Base-by-base conservation (phyloP, 106 monocot genomes). In the Dioscorea alata region DNA sequence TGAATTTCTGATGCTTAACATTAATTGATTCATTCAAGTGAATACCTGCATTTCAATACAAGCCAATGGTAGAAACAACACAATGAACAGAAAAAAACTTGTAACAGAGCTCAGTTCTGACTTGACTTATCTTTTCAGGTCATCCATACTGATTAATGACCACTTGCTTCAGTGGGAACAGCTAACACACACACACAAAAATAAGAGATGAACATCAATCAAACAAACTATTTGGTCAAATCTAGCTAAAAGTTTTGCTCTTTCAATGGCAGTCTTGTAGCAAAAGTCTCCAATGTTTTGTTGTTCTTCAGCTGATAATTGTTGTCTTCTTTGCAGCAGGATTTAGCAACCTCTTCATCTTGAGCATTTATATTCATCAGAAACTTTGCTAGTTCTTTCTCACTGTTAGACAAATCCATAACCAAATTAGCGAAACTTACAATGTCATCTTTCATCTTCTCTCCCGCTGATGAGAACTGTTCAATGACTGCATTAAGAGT, bases 201-300 rank as follows among this genome's bases (percentile, higher is more conserved):
- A 3, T 28, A 28, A 28, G 28, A 28, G 28, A 3, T 3, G 42
- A 42, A 42, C 42, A 42, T 42, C 42, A 42, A 42, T 42, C 42
- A 42, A 42, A 42, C 42, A 42, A 28, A 6, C 42, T 3, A 42
- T 42, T 6, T 42, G 42, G 42, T 42, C 6, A 4, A 6, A 31
- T 32, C 6, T 1, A 19, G 50, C 62, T 77, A 71, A 50, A 67
- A 73, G 72, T 89, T 93, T 8, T 63, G 61, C 61, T 89, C 89
- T 72, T 86, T 86, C 66, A 93, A 60, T 1, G 93, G 88, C 10
- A 65, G 66, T 69, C 93, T 78, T 61, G 49, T 74, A 23, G 60
- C 74, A 65, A 31, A 28, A 59, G 24, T 15, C 6, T 67, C 61
- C 35, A 23, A 78, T 63, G 54, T 67, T 78, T 78, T 88, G 66